Conservation (phyloP, 306 rosid genomes). For the Malus orientalis region DNA sequence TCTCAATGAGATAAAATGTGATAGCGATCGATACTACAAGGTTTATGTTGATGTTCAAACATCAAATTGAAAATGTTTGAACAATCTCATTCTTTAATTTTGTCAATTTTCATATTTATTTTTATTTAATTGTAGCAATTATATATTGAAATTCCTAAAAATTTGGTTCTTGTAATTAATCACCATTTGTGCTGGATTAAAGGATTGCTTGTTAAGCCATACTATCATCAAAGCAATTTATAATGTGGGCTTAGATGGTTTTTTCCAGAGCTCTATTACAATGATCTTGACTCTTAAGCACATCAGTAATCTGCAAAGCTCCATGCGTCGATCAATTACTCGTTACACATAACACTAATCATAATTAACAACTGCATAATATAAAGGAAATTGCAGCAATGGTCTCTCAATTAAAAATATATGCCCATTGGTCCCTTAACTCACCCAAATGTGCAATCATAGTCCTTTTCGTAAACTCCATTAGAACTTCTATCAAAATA, state of each 20-base stretch:
- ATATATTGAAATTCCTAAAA: conserved; percentile 1
- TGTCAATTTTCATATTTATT: background rate
- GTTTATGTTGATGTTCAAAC: background rate
- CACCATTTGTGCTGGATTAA: conserved; percentile 7
- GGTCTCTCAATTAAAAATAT: no score
- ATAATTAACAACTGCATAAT: background rate
- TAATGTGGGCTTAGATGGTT: background rate
- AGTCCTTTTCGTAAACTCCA: no score
- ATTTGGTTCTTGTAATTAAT: background rate
- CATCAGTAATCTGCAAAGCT: background rate
- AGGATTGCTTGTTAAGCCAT: background rate
- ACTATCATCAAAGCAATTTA: background rate
- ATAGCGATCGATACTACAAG: background rate
- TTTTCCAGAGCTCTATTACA: background rate
- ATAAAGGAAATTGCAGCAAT: background rate
- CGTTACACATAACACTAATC: background rate
- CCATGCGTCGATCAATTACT: background rate
- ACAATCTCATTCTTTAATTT: background rate
- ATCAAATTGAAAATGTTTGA: background rate
- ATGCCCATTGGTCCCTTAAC: no score
- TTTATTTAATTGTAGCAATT: background rate
- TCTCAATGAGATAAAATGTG: background rate
- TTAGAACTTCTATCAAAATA: no score
- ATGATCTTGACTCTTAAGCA: background rate
- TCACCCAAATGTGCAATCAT: no score